These are phyloP conservation scores for Diplosphaera chodatii DNA, from an alignment of 139 green algal species.

Conservation along the genomic window DNA sequence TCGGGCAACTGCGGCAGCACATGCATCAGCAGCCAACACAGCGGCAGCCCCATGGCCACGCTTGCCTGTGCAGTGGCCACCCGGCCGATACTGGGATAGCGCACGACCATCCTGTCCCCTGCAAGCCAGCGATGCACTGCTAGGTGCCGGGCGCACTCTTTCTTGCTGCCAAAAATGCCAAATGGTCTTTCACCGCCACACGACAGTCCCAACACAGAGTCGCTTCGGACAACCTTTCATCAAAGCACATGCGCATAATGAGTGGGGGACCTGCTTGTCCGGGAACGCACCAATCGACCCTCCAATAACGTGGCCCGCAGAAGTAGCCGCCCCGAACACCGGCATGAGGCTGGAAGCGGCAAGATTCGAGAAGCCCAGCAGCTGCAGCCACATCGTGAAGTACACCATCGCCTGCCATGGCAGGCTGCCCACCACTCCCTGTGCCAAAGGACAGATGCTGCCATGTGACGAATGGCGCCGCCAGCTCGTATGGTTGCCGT, in stretches of 20 bases:
- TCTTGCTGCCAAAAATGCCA: not conserved
- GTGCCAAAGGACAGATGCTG: not conserved
- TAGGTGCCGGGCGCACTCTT: too few species aligned
- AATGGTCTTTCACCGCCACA: not conserved
- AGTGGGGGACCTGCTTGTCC: too few species aligned
- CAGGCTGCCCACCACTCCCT: conserved; percentile 80
- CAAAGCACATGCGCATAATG: too few species aligned
- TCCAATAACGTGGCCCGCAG: conserved; percentile 53
- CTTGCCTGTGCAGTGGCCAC: conserved; percentile 51
- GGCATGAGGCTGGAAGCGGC: conserved; percentile 26
- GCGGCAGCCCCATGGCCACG: conserved; percentile 52
- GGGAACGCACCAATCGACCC: conserved; percentile 62
- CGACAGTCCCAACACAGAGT: not conserved
- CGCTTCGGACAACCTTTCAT: too few species aligned
- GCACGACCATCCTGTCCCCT: conserved; percentile 20
- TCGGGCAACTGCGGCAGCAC: conserved; percentile 14
- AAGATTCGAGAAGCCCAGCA: conserved; percentile 68
- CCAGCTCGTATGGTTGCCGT: too few species aligned
- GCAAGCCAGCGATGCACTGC: too few species aligned
- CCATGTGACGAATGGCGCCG: too few species aligned
- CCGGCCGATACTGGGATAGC: conserved; percentile 40
- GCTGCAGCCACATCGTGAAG: conserved; percentile 79
- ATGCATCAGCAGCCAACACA: conserved; percentile 53
- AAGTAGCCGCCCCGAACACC: conserved; percentile 36
- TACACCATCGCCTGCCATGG: conserved; percentile 86